Percentiles rank a stretch among this genome's conserved stretches.
phyloP scores from a whole-genome alignment of 495 filamentous ascomycete genomes.

The Podospora comata region DNA sequence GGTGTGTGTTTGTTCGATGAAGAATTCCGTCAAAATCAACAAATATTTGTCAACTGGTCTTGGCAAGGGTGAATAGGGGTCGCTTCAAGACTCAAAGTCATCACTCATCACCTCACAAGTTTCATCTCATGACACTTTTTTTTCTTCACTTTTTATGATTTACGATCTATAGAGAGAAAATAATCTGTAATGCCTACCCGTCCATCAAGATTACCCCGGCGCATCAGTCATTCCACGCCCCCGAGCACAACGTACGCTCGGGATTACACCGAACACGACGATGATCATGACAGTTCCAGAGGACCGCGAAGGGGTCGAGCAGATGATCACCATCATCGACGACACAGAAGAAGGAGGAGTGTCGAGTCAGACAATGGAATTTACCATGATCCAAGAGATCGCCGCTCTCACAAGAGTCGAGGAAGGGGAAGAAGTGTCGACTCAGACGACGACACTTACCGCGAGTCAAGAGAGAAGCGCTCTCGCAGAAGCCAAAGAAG shows the following conservation, averaged over 20 bases:
- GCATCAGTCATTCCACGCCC: conserved; percentile 11
- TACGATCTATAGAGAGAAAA: not conserved
- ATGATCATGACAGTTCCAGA: conserved; percentile 1
- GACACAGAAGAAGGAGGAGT: not conserved
- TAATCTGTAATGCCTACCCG: not conserved
- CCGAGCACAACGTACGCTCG: not conserved
- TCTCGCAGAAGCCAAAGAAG: conserved; percentile 2
- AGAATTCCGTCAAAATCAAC: not conserved
- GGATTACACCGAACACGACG: not conserved
- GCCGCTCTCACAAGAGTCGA: conserved; percentile 14
- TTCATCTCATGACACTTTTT: not conserved
- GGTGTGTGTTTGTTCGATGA: not conserved
- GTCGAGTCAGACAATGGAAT: conserved; percentile 3
- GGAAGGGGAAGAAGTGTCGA: not conserved
- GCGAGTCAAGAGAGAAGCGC: not conserved
- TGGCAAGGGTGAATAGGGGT: not conserved
- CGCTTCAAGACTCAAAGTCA: not conserved
- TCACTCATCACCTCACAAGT: not conserved
- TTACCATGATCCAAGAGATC: conserved; percentile 20
- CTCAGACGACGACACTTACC: not conserved
- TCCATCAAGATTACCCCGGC: conserved; percentile 2
- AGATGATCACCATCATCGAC: not conserved
- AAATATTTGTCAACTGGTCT: not conserved
- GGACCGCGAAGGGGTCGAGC: not conserved
- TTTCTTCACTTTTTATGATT: not conserved